A percentile compares a stretch with the other conserved stretches of the same genome.
These are phyloP conservation scores for Claviceps cyperi DNA, from an alignment of 2,329 filamentous ascomycete genomes.

Conservation along the genomic window DNA sequence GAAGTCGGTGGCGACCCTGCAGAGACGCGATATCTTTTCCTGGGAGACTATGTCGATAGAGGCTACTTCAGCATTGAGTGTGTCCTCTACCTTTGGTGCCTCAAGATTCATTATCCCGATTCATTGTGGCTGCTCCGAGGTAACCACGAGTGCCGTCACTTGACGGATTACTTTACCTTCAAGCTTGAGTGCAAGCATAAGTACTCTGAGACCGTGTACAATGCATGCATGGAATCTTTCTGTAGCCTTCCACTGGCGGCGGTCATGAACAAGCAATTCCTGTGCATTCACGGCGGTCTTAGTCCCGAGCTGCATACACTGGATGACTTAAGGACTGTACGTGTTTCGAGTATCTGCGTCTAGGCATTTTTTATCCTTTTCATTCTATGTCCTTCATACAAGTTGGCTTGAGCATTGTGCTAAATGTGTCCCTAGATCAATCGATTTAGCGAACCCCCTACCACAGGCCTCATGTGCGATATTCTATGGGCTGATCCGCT, in stretches of 20 bases:
- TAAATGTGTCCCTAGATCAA: slow-evolving; percentile 51
- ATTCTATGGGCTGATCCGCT: slow-evolving; percentile 97
- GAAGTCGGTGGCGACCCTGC: slow-evolving; percentile 94
- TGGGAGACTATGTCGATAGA: slow-evolving; percentile 95
- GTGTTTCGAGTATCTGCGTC: slow-evolving; percentile 15
- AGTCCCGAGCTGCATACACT: slow-evolving; percentile 93
- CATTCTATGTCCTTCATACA: background rate
- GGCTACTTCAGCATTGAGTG: slow-evolving; percentile 99
- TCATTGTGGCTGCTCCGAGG: slow-evolving; percentile 92
- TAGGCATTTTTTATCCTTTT: background rate
- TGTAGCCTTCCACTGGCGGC: slow-evolving; percentile 85
- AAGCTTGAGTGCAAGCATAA: slow-evolving; percentile 99
- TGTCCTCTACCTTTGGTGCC: slow-evolving; percentile 89
- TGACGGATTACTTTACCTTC: slow-evolving; percentile 99
- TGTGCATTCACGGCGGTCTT: slow-evolving; percentile 93
- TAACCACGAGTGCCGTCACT: slow-evolving; percentile 95
- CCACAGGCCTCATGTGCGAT: slow-evolving; percentile 96
- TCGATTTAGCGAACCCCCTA: slow-evolving; percentile 92
- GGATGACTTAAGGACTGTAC: slow-evolving; percentile 78
- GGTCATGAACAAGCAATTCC: slow-evolving; percentile 99
- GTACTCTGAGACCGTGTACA: slow-evolving; percentile 90
- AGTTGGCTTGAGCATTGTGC: background rate
- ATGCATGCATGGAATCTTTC: slow-evolving; percentile 97
- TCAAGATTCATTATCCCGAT: slow-evolving; percentile 99
- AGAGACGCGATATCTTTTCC: slow-evolving; percentile 91